Conservation (phyloP, 495 filamentous ascomycete genomes). For the Pyronema omphalodes region DNA sequence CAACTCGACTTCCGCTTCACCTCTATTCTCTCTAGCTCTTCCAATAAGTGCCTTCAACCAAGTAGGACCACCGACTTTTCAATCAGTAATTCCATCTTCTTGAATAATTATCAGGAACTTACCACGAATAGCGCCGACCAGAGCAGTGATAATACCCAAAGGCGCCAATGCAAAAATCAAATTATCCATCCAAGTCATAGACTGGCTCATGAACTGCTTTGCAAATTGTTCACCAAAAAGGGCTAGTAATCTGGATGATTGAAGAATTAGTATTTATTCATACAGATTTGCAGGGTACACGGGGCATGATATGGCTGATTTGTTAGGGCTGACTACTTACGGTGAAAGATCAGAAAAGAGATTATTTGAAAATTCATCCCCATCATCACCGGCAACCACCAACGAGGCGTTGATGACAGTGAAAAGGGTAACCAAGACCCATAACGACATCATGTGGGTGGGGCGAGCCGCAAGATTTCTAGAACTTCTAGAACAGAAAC, state of each 20-base stretch:
- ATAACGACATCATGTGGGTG: no score
- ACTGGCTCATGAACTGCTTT: conserved; percentile 39
- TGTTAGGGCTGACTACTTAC: not conserved
- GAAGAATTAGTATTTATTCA: conserved; percentile 6
- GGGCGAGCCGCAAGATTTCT: no score
- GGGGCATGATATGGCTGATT: no score
- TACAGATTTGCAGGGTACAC: not conserved
- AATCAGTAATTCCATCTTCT: conserved; percentile 21
- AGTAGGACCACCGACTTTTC: conserved; percentile 25
- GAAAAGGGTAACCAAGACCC: no score
- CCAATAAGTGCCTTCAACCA: conserved; percentile 19
- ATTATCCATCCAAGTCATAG: conserved; percentile 31
- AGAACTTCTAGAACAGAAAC: no score
- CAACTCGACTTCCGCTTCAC: conserved; percentile 18
- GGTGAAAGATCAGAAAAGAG: conserved; percentile 10
- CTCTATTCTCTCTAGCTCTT: conserved; percentile 16
- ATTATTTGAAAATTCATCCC: conserved; percentile 9
- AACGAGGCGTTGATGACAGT: not conserved
- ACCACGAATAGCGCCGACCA: conserved; percentile 21
- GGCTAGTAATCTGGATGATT: conserved; percentile 25
- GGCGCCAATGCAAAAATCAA: conserved; percentile 36
- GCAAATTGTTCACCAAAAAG: conserved; percentile 36
- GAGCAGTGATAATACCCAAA: conserved; percentile 35
- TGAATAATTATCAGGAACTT: not conserved
- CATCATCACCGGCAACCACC: conserved; percentile 3